Evolutionary conservation across 192 early-diverging fungal genomes (phyloP).

Genomic region (Rhizophagus prolifer): DNA sequence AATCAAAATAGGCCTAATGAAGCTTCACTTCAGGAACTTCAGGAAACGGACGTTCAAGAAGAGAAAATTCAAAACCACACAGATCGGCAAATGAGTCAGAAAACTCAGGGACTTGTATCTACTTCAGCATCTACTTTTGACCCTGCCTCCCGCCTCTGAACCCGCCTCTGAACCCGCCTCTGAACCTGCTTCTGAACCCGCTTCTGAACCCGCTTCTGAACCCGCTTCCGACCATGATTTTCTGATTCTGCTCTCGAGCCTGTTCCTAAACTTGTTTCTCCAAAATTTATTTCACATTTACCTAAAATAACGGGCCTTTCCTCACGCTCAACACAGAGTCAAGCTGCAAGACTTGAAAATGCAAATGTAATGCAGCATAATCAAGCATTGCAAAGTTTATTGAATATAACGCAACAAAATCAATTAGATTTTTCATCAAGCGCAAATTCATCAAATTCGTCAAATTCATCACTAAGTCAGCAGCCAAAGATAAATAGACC

Average conservation of each 20-base stretch:
- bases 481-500: neutral
- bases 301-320: neutral
- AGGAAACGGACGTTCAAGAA: neutral
- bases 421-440: neutral
- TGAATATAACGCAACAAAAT: neutral
- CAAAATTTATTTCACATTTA: too few relatives aligned
- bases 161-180: too few relatives aligned
- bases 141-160: neutral
- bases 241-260: neutral
- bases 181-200: too few relatives aligned
- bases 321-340: neutral
- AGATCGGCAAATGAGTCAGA: neutral
- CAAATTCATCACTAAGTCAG: neutral
- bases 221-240: neutral
- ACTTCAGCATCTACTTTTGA: neutral
- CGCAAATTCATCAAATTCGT: neutral
- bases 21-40: too few relatives aligned
- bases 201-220: too few relatives aligned
- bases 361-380: neutral
- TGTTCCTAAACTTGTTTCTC: neutral
- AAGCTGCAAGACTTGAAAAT: neutral
- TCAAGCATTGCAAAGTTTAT: neutral
- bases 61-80: neutral
- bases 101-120: neutral
- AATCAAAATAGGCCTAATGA: neutral